phyloP scores from a whole-genome alignment of 768 basidiomycete species.

The Lactifluus pinguis region DNA sequence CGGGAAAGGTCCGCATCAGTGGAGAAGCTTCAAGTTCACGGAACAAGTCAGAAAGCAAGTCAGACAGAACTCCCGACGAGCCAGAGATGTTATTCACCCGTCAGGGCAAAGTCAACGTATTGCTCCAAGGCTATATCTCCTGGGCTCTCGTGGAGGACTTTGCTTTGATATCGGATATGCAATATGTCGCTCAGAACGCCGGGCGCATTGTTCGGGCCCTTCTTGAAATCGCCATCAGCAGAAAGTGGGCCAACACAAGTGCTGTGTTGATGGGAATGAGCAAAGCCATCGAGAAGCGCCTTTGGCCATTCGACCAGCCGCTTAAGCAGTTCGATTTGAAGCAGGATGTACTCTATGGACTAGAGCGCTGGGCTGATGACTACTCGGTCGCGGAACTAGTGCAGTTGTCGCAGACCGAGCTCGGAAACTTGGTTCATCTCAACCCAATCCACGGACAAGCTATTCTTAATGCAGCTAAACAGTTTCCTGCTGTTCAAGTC shows the following conservation, averaged over 20 bases:
- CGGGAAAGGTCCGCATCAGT: slow-evolving; percentile 9
- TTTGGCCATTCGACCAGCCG: slow-evolving; percentile 95
- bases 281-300: slow-evolving; percentile 83
- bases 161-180: slow-evolving; percentile 90
- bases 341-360: slow-evolving; percentile 64
- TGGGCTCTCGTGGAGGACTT: slow-evolving; percentile 80
- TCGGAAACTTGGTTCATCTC: slow-evolving; percentile 76
- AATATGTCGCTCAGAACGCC: slow-evolving; percentile 90
- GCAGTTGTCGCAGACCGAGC: slow-evolving; percentile 48
- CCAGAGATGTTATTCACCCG: slow-evolving; percentile 8
- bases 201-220: slow-evolving; percentile 92
- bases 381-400: slow-evolving; percentile 67
- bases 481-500: slow-evolving; percentile 71
- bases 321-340: slow-evolving; percentile 75
- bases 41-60: slow-evolving; percentile 2
- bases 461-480: slow-evolving; percentile 67
- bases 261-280: slow-evolving; percentile 79
- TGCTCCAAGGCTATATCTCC: slow-evolving; percentile 88
- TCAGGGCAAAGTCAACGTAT: slow-evolving; percentile 87
- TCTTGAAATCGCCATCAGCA: slow-evolving; percentile 88
- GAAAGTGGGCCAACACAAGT: slow-evolving; percentile 81
- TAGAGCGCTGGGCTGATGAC: slow-evolving; percentile 77
- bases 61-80: not conserved
- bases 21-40: slow-evolving; percentile 7
- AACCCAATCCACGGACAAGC: slow-evolving; percentile 81